These are phyloP conservation scores for Aspergillus eucalypticola DNA, from an alignment of 2,329 filamentous ascomycete species.

Conservation along the genomic window DNA sequence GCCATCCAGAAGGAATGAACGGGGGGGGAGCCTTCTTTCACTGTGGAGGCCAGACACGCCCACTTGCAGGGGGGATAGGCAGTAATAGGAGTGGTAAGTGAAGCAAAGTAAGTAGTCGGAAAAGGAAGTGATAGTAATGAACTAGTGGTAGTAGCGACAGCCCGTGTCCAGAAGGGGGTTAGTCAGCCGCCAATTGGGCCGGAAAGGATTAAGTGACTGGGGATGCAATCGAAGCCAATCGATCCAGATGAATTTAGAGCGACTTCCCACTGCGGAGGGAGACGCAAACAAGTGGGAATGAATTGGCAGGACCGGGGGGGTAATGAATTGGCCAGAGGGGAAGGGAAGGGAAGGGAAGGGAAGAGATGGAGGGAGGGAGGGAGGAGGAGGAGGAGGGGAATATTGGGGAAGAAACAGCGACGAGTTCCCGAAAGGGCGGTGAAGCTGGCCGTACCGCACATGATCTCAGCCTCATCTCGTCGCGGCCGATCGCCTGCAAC, in stretches of 20 bases:
- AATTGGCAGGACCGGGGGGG: neutral
- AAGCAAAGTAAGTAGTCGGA: neutral
- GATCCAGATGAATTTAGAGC: neutral
- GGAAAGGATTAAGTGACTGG: neutral
- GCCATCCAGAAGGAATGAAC: conserved; percentile 5
- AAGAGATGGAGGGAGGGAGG: conserved; percentile 21
- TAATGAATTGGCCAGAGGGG: neutral
- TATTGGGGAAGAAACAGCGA: conserved; percentile 13
- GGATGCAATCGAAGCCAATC: neutral
- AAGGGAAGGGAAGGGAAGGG: conserved; percentile 12
- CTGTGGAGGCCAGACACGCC: conserved; percentile 6
- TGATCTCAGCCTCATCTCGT: conserved; percentile 27
- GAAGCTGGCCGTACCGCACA: conserved; percentile 16
- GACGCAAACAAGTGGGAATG: neutral
- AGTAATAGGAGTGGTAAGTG: neutral
- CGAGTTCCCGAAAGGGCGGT: conserved; percentile 30
- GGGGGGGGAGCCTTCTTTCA: conserved; percentile 4
- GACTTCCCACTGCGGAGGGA: neutral
- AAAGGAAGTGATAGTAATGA: neutral
- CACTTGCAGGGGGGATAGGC: conserved; percentile 5
- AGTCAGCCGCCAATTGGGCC: neutral
- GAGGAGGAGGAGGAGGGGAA: conserved; percentile 18
- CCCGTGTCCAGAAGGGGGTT: neutral
- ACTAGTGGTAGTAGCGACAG: neutral
- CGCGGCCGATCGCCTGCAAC: neutral